A percentile compares a stretch with the other conserved stretches of the same genome.
Conservation (phyloP, 73 alveolate genomes). For the Urostyla sp. region DNA sequence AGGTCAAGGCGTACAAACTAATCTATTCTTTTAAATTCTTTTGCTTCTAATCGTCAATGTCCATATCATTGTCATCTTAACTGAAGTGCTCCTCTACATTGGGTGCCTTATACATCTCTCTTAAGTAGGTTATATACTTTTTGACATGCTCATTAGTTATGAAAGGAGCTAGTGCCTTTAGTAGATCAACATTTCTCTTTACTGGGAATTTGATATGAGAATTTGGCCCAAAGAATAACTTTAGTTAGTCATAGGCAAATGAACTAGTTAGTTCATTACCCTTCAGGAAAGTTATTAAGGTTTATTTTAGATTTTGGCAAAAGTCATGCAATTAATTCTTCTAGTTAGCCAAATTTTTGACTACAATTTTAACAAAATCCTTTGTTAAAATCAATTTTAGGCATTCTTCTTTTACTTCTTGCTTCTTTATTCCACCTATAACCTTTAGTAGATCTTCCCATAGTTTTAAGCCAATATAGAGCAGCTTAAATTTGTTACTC, state of each 20-base stretch:
- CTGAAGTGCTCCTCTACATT: slow-evolving; percentile 28
- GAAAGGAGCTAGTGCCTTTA: slow-evolving; percentile 15
- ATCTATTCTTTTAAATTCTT: slow-evolving; percentile 18
- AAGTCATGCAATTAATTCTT: slow-evolving; percentile 43
- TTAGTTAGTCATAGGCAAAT: neutral
- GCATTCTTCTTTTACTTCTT: slow-evolving; percentile 1
- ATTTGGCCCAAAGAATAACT: slow-evolving; percentile 44
- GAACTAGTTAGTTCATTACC: slow-evolving; percentile 13
- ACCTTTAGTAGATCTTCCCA: neutral
- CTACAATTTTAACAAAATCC: slow-evolving; percentile 22
- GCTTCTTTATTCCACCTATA: slow-evolving; percentile 37
- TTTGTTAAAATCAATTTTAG: neutral
- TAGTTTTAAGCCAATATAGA: slow-evolving; percentile 38
- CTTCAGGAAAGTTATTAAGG: neutral
- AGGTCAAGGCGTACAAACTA: slow-evolving; percentile 26
- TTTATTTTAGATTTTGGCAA: neutral
- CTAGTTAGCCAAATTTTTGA: slow-evolving; percentile 4
- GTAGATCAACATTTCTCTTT: slow-evolving; percentile 16
- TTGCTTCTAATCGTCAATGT: slow-evolving; percentile 5
- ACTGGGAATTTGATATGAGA: slow-evolving; percentile 11
- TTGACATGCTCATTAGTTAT: slow-evolving; percentile 8
- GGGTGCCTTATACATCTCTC: neutral
- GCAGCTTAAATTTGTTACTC: slow-evolving; percentile 44
- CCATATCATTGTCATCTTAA: slow-evolving; percentile 10
- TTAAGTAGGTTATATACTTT: neutral